Evolutionary conservation across 805 yeast species (phyloP), one percentile per base, ranked within the genome.

Genomic region (Kluyveromyces wickerhamii): DNA sequence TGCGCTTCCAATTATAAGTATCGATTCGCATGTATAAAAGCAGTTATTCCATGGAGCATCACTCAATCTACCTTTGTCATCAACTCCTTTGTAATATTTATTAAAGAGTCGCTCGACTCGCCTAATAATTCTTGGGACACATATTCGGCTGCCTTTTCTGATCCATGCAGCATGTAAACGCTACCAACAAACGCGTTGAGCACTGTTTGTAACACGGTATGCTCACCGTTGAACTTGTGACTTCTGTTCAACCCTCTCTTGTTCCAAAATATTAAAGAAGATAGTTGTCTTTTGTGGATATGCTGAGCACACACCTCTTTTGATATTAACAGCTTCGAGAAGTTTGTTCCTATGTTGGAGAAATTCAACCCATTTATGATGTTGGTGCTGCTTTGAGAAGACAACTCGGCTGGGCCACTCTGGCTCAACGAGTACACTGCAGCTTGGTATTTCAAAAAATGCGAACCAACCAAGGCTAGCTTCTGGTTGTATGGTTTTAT

Each of bases 401-500:
- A 19, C 18, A 14, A 19, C 19, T n/a, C 16, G 13, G 13, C 18
- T 5, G 19, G n/a, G 8, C 16, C 19, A 13, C 19, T 14, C 45
- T 44, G 28, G 37, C 42, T 36, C 45, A 67, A 41, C 5, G 63
- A 54, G 37, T 49, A 51, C 22, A 62, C 39, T 2, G 63, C 45
- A 4, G 62, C 48, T 32, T 52, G 59, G 21, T 54, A 63, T 51
- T 74, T 76, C 43, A 80, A 57, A 47, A 77, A 61, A 51, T 78
- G 79, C 23, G 70, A 53, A 12, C 94, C 96, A 54, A 85, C 63
- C 28, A 79, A 71, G 13, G 85, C 68, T 48, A 89, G 66, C 57
- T 80, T 82, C 55, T 87, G 96, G 62, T 88, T 89, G 62, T 83
- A 85, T 6, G 96, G 96, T 48, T 79, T 76, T 42, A 72, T 66